phyloP scores from a whole-genome alignment of 768 basidiomycete genomes.

The Tremella yokohamensis region DNA sequence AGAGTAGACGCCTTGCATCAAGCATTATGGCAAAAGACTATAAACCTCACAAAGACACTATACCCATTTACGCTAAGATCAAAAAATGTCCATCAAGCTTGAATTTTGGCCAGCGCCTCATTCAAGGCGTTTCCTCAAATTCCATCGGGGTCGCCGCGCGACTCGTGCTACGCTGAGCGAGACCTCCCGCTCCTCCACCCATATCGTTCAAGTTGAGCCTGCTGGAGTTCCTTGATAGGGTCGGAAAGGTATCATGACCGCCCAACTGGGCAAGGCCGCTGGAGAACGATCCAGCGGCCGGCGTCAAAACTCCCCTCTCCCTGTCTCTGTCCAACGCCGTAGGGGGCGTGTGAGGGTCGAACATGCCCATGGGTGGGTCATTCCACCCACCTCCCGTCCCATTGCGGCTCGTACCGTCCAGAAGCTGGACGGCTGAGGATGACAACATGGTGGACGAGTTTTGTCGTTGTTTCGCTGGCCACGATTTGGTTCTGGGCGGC shows the following conservation, averaged over 20 bases:
- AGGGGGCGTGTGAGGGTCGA: background rate
- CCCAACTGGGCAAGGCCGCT: background rate
- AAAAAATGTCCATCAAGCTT: too few species aligned
- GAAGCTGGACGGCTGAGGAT: background rate
- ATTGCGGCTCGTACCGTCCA: background rate
- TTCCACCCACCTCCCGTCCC: slow-evolving; percentile 41
- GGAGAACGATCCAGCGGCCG: slow-evolving; percentile 5
- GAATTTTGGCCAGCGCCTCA: background rate
- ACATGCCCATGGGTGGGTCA: slow-evolving; percentile 36
- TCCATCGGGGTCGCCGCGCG: slow-evolving; percentile 15
- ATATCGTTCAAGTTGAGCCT: slow-evolving; percentile 46
- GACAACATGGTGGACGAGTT: slow-evolving; percentile 3
- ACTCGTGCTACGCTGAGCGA: slow-evolving; percentile 22
- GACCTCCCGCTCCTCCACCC: slow-evolving; percentile 14
- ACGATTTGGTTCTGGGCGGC: slow-evolving; percentile 7
- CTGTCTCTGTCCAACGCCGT: background rate
- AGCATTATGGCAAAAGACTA: too few species aligned
- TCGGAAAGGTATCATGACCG: background rate
- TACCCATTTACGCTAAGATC: too few species aligned
- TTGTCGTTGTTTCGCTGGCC: background rate
- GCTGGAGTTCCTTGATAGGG: slow-evolving; percentile 43
- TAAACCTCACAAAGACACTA: too few species aligned
- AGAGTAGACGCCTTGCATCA: too few species aligned
- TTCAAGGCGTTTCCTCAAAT: slow-evolving; percentile 9
- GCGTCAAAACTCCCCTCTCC: slow-evolving; percentile 9